A percentile compares a stretch with the other conserved stretches of the same genome.
phyloP scores from a whole-genome alignment of 176 grass and related monocot species.

The Aegilops umbellulata region DNA sequence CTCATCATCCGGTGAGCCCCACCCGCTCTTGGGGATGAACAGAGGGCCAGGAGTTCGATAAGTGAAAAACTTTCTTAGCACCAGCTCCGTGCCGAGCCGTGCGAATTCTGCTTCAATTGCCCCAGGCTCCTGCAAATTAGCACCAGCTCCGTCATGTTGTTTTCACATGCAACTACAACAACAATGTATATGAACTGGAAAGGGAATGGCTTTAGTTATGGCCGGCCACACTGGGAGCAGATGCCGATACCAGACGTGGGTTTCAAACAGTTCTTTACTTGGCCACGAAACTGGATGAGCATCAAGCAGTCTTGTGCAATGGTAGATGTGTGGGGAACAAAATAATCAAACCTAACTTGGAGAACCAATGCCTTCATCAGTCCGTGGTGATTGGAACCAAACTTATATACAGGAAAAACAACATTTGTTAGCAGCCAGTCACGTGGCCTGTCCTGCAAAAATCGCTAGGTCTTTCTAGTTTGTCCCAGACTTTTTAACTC shows the following conservation, averaged over 20 bases:
- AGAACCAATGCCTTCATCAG: no score
- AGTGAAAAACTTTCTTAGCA: slow-evolving; percentile 49
- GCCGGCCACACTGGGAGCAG: not conserved
- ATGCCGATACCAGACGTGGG: not conserved
- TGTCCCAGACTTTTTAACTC: no score
- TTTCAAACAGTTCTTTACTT: not conserved
- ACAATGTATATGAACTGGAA: not conserved
- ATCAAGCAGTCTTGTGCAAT: not conserved
- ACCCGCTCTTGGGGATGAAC: slow-evolving; percentile 49
- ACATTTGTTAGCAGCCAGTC: not conserved
- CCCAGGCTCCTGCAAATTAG: slow-evolving; percentile 46
- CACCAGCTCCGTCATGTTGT: not conserved
- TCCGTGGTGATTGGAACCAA: not conserved
- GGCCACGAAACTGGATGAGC: not conserved
- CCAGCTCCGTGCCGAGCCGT: slow-evolving; percentile 45
- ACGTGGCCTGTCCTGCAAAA: not conserved
- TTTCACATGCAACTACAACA: not conserved
- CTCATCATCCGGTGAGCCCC: slow-evolving; percentile 56
- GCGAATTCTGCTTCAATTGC: slow-evolving; percentile 57
- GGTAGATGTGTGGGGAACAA: not conserved
- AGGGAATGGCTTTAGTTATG: not conserved
- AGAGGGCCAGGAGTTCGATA: slow-evolving; percentile 39
- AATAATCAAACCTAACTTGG: not conserved
- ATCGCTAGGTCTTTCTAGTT: not conserved
- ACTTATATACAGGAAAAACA: not conserved